Conservation (phyloP, 768 basidiomycete genomes). For the Ramaria sp. region DNA sequence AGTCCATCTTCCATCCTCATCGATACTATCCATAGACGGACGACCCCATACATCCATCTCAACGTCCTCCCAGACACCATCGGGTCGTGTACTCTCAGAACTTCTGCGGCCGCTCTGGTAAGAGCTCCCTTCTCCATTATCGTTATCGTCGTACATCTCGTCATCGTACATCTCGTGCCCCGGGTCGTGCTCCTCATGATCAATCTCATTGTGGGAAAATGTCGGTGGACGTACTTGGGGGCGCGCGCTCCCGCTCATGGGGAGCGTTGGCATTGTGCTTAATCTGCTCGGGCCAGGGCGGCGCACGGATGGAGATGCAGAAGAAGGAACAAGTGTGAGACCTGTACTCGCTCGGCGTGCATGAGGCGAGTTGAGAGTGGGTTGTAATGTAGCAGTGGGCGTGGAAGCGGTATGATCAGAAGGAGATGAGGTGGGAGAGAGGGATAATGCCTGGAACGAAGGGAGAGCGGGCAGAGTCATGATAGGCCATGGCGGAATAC, state of each 20-base stretch:
- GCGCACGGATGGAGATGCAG: background rate
- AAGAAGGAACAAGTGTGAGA: background rate
- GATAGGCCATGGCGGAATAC: constrained; percentile 35
- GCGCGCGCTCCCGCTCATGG: background rate
- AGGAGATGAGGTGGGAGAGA: constrained; percentile 78
- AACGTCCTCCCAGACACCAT: background rate
- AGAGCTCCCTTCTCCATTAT: background rate
- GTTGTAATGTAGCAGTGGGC: constrained; percentile 67
- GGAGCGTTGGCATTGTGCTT: background rate
- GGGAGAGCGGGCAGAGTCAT: constrained; percentile 41
- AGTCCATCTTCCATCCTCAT: background rate
- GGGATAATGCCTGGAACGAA: constrained; percentile 19
- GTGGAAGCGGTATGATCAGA: constrained; percentile 97
- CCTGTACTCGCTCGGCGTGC: background rate
- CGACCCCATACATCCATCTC: background rate
- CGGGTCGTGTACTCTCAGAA: background rate
- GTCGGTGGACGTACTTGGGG: background rate
- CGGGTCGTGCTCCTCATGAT: background rate
- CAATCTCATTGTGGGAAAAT: background rate
- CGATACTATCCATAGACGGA: background rate
- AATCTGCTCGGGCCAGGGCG: background rate
- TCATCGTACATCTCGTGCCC: background rate
- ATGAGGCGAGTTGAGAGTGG: background rate
- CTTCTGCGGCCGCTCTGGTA: background rate
- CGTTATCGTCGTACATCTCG: background rate